Base-by-base conservation (phyloP, 257 asterid genomes). In the Solanum pinnatisectum region DNA sequence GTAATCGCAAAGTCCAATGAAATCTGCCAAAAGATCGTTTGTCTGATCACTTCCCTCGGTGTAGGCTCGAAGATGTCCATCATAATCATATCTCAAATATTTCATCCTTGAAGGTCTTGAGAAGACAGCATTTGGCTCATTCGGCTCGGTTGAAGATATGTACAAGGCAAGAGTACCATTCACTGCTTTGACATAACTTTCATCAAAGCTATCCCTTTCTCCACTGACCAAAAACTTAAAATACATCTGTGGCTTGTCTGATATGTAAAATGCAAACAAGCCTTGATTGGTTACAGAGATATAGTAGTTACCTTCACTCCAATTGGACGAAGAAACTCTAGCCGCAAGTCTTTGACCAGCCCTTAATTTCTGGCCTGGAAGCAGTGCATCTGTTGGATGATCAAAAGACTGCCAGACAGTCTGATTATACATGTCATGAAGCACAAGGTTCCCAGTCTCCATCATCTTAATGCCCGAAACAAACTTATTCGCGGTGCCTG, bases 321-420 rank as follows among this genome's bases (percentile, higher is more conserved):
- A 89, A 42, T 90, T 91, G 14, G 93, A 85, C 2, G 76, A 36
- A 10, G 95, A 93, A 87, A 78, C 87, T 37, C 89, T 87, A 14
- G 93, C 90, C 1, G 39, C 91, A 56, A 94, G 88, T 60, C 67
- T 92, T 86, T 72, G 88, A 46, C 95, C 95, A 3, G 88, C 46
- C 23, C 30, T 63, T 20, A 93, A 63, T 46, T 10, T 84, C 88
- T 93, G 96, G 30, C 88, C 90, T 0, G 91, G 93, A 88, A 93
- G 88, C 81, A 90, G 84, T 12, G 90, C 30, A 44, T 93, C 93
- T 8, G 92, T 90, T 4, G 94, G 93, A 78, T 89, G 86, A 92
- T 92, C 93, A 87, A 93, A 92, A 18, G 94, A 90, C 68, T 93
- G 94, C 96, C 95, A 93, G 72, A 92, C 88, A 1, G 87, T 59